phyloP scores from a whole-genome alignment of 2,329 filamentous ascomycete species.

The Aureobasidium namibiae region DNA sequence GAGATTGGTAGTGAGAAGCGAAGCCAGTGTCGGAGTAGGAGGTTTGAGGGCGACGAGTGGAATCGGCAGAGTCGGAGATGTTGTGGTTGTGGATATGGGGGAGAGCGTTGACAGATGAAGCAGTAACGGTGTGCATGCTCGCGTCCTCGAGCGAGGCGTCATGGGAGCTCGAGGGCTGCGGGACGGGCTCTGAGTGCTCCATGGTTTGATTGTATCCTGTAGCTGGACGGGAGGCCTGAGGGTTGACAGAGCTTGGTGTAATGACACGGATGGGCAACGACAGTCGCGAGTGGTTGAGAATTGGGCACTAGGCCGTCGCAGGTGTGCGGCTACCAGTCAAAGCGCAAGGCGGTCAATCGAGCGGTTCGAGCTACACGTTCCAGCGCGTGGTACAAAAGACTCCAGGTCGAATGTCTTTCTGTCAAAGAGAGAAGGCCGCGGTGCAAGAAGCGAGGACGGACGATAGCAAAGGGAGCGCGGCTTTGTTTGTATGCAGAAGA shows the following conservation, averaged over 20 bases:
- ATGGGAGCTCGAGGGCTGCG: constrained; percentile 6
- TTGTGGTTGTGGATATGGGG: constrained; percentile 32
- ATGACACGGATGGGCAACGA: background rate
- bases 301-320: constrained; percentile 8
- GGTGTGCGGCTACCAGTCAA: constrained; percentile 10
- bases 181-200: background rate
- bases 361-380: background rate
- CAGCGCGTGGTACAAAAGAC: constrained; percentile 1
- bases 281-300: background rate
- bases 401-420: background rate
- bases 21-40: constrained; percentile 45
- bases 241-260: background rate
- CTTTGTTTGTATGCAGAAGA: background rate
- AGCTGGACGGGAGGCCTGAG: constrained; percentile 8
- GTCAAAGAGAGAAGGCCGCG: background rate
- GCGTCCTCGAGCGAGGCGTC: constrained; percentile 36
- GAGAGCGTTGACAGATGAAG: constrained; percentile 27
- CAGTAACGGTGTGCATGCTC: constrained; percentile 41
- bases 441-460: background rate
- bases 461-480: background rate
- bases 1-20: constrained; percentile 36
- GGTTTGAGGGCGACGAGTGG: constrained; percentile 40
- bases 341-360: constrained; percentile 5
- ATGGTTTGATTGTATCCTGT: background rate
- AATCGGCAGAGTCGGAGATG: constrained; percentile 37